Percentiles rank a stretch among this genome's conserved stretches.
These are phyloP conservation scores for Seiridium cupressi DNA, from an alignment of 2,329 filamentous ascomycete species.

Conservation along the genomic window DNA sequence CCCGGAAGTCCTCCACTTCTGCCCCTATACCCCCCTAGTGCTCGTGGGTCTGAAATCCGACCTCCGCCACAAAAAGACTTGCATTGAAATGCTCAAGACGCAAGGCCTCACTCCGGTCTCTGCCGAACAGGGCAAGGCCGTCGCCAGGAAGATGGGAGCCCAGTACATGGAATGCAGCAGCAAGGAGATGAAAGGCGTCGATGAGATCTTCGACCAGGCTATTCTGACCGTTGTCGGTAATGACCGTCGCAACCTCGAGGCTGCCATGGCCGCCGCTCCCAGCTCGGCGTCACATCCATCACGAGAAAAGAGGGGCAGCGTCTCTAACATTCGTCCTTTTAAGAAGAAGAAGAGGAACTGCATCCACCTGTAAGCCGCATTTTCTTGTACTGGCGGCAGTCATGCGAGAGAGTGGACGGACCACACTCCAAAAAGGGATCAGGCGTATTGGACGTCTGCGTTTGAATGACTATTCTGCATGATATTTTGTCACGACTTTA, in stretches of 20 bases:
- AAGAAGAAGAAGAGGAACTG: constrained; percentile 86
- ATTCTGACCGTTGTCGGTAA: constrained; percentile 87
- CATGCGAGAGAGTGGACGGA: constrained; percentile 4
- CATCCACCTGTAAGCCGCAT: constrained; percentile 64
- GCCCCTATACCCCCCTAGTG: constrained; percentile 92
- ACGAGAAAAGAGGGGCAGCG: constrained; percentile 31
- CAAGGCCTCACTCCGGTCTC: constrained; percentile 96
- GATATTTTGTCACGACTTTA: constrained; percentile 14
- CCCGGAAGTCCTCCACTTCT: constrained; percentile 97
- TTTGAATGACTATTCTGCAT: constrained; percentile 23
- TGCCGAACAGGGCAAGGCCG: constrained; percentile 80
- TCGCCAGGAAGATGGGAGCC: constrained; percentile 91
- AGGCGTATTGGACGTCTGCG: constrained; percentile 3
- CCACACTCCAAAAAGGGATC: not conserved
- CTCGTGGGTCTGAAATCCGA: constrained; percentile 97
- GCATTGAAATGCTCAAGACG: constrained; percentile 97
- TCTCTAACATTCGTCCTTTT: constrained; percentile 44
- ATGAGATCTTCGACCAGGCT: constrained; percentile 92
- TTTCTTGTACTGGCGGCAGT: not conserved
- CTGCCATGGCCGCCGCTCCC: constrained; percentile 37
- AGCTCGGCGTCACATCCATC: constrained; percentile 29
- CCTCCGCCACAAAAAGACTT: constrained; percentile 90
- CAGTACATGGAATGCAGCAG: constrained; percentile 98
- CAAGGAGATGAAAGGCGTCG: constrained; percentile 94
- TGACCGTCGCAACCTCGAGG: constrained; percentile 64